Percentiles rank a stretch among this genome's conserved stretches.
Evolutionary conservation across 1,139 yeast genomes (phyloP).

Genomic region (Hyphopichia fennica): DNA sequence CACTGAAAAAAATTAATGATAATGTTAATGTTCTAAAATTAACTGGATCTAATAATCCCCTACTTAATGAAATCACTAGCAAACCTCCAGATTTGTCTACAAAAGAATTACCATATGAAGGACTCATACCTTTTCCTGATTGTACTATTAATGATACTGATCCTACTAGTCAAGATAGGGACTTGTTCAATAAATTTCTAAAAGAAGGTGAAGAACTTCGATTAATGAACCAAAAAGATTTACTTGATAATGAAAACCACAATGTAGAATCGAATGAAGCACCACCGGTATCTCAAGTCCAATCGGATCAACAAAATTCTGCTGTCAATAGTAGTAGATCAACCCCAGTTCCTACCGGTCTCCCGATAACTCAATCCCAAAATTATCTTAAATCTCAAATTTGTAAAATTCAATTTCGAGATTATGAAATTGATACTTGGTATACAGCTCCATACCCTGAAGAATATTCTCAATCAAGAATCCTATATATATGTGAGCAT

Average conservation of each 20-base stretch:
- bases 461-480: conserved; percentile 64
- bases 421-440: conserved; percentile 83
- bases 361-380: neutral
- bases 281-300: too few relatives aligned
- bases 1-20: neutral
- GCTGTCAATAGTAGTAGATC: conserved; percentile 8
- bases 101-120: conserved; percentile 61
- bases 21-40: neutral
- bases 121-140: conserved; percentile 57
- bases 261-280: neutral
- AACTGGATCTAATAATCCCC: neutral
- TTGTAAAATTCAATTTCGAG: conserved; percentile 64
- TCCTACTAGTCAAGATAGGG: conserved; percentile 55
- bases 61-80: neutral
- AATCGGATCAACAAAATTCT: conserved; percentile 6
- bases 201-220: conserved; percentile 25
- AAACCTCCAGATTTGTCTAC: neutral
- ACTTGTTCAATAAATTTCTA: conserved; percentile 38
- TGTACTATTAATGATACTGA: conserved; percentile 62
- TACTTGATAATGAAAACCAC: neutral
- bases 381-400: conserved; percentile 29
- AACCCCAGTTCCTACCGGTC: conserved; percentile 16
- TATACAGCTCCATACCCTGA: conserved; percentile 93
- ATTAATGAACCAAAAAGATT: conserved; percentile 4
- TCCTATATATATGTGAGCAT: conserved; percentile 77